A percentile compares a stretch with the other conserved stretches of the same genome.
Conservation (phyloP, 2,329 filamentous ascomycete species). For the Hymenoscyphus scutula region DNA sequence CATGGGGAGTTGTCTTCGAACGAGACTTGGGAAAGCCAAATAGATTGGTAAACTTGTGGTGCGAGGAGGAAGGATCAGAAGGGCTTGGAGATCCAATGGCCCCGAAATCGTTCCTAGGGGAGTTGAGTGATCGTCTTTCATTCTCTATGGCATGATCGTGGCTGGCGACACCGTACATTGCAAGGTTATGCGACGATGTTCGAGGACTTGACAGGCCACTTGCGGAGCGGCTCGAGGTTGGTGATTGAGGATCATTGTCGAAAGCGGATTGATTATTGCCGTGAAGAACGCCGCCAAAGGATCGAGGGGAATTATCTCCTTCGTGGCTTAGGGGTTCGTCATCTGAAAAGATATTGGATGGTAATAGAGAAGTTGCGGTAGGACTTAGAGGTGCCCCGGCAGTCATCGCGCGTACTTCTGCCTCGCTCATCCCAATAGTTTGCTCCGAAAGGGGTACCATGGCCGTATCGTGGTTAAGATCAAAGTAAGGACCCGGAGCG, state of each 20-base stretch:
- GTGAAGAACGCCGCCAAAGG: conserved; percentile 33
- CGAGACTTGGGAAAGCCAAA: conserved; percentile 60
- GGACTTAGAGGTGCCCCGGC: conserved; percentile 72
- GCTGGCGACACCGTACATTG: conserved; percentile 44
- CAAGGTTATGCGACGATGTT: conserved; percentile 57
- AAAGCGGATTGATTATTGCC: conserved; percentile 39
- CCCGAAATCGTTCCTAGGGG: conserved; percentile 31
- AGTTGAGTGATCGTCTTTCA: conserved; percentile 31
- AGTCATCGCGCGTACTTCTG: conserved; percentile 59
- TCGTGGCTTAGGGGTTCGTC: conserved; percentile 52
- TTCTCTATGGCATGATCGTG: conserved; percentile 29
- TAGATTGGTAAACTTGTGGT: conserved; percentile 48
- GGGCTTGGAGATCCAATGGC: conserved; percentile 32
- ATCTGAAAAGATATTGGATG: conserved; percentile 62
- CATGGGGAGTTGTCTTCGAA: conserved; percentile 58
- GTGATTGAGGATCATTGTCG: conserved; percentile 55
- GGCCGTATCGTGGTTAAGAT: conserved; percentile 33
- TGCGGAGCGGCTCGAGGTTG: conserved; percentile 54
- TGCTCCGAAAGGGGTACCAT: conserved; percentile 35
- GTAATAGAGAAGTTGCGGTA: conserved; percentile 70
- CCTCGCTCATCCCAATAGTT: conserved; percentile 53
- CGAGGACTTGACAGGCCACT: conserved; percentile 61
- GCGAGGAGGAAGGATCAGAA: conserved; percentile 41
- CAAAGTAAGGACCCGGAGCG: conserved; percentile 48
- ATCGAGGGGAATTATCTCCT: conserved; percentile 25